Evolutionary conservation across 306 rosid species (phyloP).

Genomic region (Quercus ilex): DNA sequence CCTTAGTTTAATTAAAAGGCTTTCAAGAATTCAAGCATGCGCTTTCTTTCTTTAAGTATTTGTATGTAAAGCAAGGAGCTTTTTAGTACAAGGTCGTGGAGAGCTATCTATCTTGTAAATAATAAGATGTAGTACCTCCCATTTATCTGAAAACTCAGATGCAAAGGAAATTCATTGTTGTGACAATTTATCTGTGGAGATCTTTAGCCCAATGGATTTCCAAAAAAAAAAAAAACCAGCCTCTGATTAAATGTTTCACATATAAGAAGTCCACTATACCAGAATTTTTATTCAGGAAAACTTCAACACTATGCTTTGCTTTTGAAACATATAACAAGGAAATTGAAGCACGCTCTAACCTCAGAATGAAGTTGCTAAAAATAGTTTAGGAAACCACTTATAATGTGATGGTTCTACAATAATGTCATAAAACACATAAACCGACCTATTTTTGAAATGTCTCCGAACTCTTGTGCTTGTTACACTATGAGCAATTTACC

Average conservation of each 20-base stretch:
- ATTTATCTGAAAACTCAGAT: neutral
- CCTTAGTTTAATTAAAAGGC: neutral
- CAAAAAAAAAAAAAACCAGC: neutral
- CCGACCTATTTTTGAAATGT: neutral
- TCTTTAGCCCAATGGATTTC: neutral
- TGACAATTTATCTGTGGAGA: neutral
- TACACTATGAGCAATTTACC: slow-evolving; percentile 30
- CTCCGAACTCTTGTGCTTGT: neutral
- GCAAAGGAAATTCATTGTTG: neutral
- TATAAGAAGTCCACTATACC: neutral
- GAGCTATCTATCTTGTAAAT: neutral
- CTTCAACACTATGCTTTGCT: neutral
- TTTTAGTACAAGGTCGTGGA: neutral
- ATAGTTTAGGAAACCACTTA: neutral
- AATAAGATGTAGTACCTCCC: neutral
- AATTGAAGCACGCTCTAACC: neutral
- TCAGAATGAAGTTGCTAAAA: neutral
- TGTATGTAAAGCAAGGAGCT: neutral
- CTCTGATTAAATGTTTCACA: neutral
- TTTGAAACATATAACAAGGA: neutral
- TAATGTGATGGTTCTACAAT: too few species aligned
- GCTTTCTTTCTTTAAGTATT: neutral
- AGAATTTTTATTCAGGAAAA: neutral
- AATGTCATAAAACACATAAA: too few species aligned
- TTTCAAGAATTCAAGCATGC: neutral